These are phyloP conservation scores for Phaffia rhodozyma DNA, from an alignment of 1,284 basidiomycete genomes.

Conservation along the genomic window DNA sequence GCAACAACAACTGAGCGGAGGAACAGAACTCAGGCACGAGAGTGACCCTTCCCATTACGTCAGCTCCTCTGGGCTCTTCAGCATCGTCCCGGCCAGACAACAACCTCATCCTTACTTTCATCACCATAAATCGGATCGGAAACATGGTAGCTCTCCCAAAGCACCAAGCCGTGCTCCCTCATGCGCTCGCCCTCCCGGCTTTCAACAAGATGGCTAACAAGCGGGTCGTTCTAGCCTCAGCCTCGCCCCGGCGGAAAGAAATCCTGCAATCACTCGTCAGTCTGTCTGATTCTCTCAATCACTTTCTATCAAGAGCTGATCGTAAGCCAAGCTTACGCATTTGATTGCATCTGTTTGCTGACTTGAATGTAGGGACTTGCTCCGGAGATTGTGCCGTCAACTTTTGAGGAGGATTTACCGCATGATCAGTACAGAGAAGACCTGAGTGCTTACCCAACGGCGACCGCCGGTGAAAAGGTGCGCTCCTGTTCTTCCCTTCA, in stretches of 20 bases:
- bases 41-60: too few species aligned
- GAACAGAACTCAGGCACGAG: too few species aligned
- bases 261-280: constrained; percentile 67
- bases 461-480: constrained; percentile 78
- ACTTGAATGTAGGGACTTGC: constrained; percentile 53
- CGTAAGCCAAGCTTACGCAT: constrained; percentile 19
- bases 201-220: constrained; percentile 56
- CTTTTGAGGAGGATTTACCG: constrained; percentile 70
- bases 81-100: too few species aligned
- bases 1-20: too few species aligned
- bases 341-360: not conserved
- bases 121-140: too few species aligned
- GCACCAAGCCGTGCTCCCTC: constrained; percentile 45
- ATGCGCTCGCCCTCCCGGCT: constrained; percentile 58
- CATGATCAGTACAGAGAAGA: constrained; percentile 54
- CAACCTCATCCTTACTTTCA: too few species aligned
- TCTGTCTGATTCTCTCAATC: constrained; percentile 30
- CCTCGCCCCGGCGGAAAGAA: constrained; percentile 70
- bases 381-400: constrained; percentile 79
- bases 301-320: constrained; percentile 27
- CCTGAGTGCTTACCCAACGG: constrained; percentile 82
- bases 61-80: too few species aligned
- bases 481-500: not conserved
- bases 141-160: not conserved
- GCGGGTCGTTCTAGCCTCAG: constrained; percentile 70